These are phyloP conservation scores for Ogataea nakhonphanomensis DNA, from an alignment of 805 yeast genomes.

Conservation along the genomic window DNA sequence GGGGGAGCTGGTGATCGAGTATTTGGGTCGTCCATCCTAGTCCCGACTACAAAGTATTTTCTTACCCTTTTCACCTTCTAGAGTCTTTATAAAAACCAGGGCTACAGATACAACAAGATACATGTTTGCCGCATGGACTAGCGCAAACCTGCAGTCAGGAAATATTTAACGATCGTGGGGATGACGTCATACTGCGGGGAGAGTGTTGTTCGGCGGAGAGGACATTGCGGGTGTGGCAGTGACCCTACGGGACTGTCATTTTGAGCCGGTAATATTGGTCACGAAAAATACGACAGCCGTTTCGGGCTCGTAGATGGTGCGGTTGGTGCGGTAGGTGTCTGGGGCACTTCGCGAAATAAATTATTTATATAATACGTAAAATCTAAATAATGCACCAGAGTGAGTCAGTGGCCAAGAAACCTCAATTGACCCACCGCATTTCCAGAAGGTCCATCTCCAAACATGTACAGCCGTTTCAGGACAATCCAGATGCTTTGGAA, in stretches of 20 bases:
- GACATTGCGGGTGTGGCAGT: background rate
- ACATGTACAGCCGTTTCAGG: slow-evolving; percentile 19
- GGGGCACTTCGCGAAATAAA: background rate
- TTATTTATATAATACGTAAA: background rate
- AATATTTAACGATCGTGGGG: slow-evolving; percentile 2
- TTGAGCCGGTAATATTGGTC: no score
- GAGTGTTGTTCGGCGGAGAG: background rate
- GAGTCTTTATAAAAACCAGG: background rate
- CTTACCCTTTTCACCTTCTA: background rate
- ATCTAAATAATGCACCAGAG: background rate
- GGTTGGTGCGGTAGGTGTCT: no score
- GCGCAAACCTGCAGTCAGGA: slow-evolving; percentile 8
- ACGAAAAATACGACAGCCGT: no score
- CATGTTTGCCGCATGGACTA: slow-evolving; percentile 7
- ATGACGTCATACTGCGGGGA: slow-evolving; percentile 13
- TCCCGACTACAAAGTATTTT: background rate
- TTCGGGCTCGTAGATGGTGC: no score
- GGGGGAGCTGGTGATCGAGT: no score
- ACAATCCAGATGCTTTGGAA: slow-evolving; percentile 8
- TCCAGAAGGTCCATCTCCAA: slow-evolving; percentile 31
- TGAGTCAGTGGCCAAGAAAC: slow-evolving; percentile 9
- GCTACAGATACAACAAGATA: slow-evolving; percentile 10
- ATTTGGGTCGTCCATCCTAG: no score
- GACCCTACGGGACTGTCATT: background rate
- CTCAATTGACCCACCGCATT: slow-evolving; percentile 21